Conservation (phyloP, 208 protist species). For the Trypanosoma conorhini region DNA sequence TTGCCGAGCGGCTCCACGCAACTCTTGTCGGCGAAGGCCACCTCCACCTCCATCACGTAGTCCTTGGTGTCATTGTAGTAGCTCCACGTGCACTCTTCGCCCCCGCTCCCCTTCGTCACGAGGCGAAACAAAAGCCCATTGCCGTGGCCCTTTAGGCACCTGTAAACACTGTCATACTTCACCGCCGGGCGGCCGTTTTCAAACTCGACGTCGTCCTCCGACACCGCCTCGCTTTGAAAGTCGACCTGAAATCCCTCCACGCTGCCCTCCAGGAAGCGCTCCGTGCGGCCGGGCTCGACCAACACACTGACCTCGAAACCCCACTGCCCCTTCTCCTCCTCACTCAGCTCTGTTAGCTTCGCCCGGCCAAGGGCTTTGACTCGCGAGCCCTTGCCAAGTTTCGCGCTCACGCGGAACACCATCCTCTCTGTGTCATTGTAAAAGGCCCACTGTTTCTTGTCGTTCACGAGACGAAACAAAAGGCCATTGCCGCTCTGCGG, state of each 20-base stretch:
- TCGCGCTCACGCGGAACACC: constrained; percentile 35
- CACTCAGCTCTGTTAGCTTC: constrained; percentile 8
- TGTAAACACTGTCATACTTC: constrained; percentile 68
- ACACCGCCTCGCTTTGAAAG: constrained; percentile 60
- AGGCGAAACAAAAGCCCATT: constrained; percentile 87
- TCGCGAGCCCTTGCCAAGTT: constrained; percentile 35
- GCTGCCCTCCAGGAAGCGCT: constrained; percentile 38
- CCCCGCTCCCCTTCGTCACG: constrained; percentile 43
- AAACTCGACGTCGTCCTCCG: constrained; percentile 49
- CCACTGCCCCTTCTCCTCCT: constrained; percentile 31
- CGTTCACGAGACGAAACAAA: constrained; percentile 82
- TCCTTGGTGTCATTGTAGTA: constrained; percentile 88
- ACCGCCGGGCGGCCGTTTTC: constrained; percentile 48
- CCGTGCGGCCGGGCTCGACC: constrained; percentile 35
- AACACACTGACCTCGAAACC: constrained; percentile 12
- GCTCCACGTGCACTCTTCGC: constrained; percentile 55
- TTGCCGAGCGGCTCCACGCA: constrained; percentile 44
- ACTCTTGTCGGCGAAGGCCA: constrained; percentile 34
- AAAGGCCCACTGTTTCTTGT: constrained; percentile 65
- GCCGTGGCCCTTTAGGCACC: constrained; percentile 74
- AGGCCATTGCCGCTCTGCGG: constrained; percentile 75
- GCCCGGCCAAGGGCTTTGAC: constrained; percentile 47
- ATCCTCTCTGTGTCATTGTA: constrained; percentile 80
- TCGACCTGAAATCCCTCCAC: constrained; percentile 42
- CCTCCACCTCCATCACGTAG: constrained; percentile 61